Base-by-base conservation (phyloP, 2,329 filamentous ascomycete species). In the Colletotrichum tanaceti region DNA sequence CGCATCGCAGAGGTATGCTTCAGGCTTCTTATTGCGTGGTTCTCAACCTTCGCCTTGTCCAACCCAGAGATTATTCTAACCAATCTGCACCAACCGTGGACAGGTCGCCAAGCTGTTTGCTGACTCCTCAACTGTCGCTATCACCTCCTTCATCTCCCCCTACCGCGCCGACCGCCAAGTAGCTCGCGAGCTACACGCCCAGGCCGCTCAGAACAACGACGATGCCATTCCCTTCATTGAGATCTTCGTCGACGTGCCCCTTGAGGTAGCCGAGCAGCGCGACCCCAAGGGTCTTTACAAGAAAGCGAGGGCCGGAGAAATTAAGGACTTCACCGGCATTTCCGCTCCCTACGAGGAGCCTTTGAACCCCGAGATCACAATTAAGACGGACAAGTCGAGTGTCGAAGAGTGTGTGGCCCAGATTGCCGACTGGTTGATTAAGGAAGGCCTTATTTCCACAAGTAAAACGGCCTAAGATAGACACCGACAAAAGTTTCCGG, bases 271-370 rank as follows among this genome's bases (percentile, higher is more conserved):
- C 44, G 95, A 98, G 88, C 86, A 95, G 87, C 90, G 96, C 71
- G 96, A 99, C 78, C 96, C 96, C 57, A 99, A 99, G 89, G 96
- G 95, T 5, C 83, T 98, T 70, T 99, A 99, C 84, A 97, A 97
- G 87, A 97, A 97, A 88, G 96, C 96, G 14, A 86, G 95, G 52
- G 91, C 92, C 59, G 96, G 96, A 52, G 90, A 97, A 80, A 98
- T 98, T 81, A 96, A 97, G 82, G 93, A 98, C 74, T 99, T 99
- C 79, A 99, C 96, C 1, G 96, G 96, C 64, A 93, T 98, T 76
- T 94, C 91, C 73, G 94, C 95, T 38, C 96, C 96, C 1, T 99
- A 99, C 79, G 96, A 99, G 87, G 93, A 89, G 70, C 96, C 96
- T 5, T 84, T 90, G 78, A 89, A 89, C 67, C 88, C 96, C 1